phyloP scores from a whole-genome alignment of 2,329 filamentous ascomycete genomes.

The Calonectria ilicicola region DNA sequence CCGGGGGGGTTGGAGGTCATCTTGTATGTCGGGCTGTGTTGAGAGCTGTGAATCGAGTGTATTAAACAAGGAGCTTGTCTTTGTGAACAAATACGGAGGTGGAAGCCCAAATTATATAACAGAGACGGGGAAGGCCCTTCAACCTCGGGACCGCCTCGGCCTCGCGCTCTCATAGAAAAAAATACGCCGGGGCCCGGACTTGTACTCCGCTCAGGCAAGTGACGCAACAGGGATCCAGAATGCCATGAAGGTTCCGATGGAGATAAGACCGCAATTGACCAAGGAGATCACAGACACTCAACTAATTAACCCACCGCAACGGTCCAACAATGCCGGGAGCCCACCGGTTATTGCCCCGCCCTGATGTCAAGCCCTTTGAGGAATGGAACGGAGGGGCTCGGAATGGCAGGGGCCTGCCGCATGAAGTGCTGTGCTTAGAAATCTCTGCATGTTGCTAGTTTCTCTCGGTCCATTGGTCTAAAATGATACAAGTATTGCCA shows the following conservation, averaged over 20 bases:
- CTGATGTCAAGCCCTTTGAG: neutral
- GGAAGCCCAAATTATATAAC: neutral
- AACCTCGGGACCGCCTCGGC: constrained; percentile 7
- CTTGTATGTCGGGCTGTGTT: neutral
- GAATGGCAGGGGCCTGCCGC: neutral
- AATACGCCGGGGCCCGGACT: constrained; percentile 16
- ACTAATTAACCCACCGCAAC: neutral
- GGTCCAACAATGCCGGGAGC: neutral
- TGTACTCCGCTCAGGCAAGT: constrained; percentile 15
- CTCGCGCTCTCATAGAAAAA: constrained; percentile 27
- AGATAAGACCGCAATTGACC: neutral
- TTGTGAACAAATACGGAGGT: neutral
- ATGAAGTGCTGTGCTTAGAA: constrained; percentile 23
- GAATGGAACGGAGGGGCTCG: neutral
- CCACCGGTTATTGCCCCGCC: neutral
- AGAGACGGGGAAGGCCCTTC: neutral
- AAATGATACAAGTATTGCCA: neutral
- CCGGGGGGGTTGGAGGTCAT: constrained; percentile 68
- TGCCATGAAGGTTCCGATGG: constrained; percentile 7
- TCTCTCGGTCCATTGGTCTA: neutral
- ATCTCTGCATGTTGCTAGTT: constrained; percentile 20
- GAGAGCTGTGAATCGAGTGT: neutral
- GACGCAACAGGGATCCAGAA: constrained; percentile 33
- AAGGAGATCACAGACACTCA: neutral
- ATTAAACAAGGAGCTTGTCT: neutral